These are phyloP conservation scores for Circinella minor DNA, from an alignment of 371 early-diverging fungal species.

Conservation along the genomic window DNA sequence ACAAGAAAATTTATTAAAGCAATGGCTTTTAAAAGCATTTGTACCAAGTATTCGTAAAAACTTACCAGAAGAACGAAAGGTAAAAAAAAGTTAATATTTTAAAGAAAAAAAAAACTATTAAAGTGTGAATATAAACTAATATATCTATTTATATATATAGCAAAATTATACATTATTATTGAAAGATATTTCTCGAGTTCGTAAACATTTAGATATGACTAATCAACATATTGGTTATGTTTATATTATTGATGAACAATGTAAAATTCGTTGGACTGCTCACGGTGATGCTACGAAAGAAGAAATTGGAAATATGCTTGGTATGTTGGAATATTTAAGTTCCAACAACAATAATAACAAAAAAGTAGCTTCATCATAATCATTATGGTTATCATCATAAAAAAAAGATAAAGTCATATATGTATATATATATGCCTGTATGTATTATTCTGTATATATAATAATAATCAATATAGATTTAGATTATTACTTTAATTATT, in stretches of 20 bases:
- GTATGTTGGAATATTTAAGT: slow-evolving; percentile 49
- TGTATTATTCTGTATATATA: not conserved
- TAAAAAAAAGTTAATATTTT: slow-evolving; percentile 36
- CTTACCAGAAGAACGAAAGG: slow-evolving; percentile 60
- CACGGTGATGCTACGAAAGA: slow-evolving; percentile 74
- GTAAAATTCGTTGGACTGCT: slow-evolving; percentile 86
- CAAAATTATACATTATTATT: slow-evolving; percentile 65
- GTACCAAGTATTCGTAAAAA: slow-evolving; percentile 66
- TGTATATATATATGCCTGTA: not conserved
- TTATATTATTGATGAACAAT: slow-evolving; percentile 73
- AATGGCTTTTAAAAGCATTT: slow-evolving; percentile 63
- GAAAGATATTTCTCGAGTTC: slow-evolving; percentile 61
- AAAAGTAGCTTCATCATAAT: no score
- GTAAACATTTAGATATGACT: slow-evolving; percentile 68
- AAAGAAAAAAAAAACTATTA: not conserved
- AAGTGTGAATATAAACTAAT: not conserved
- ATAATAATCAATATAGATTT: no score
- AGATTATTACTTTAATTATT: no score
- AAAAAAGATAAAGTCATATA: not conserved
- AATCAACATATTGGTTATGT: slow-evolving; percentile 83
- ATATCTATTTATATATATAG: slow-evolving; percentile 19
- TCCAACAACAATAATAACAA: not conserved
- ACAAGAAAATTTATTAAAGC: slow-evolving; percentile 69
- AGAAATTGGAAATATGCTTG: slow-evolving; percentile 67
- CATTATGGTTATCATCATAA: slow-evolving; percentile 18